These are phyloP conservation scores for Geranium brycei DNA, from an alignment of 345 rosid genomes.

Conservation along the genomic window DNA sequence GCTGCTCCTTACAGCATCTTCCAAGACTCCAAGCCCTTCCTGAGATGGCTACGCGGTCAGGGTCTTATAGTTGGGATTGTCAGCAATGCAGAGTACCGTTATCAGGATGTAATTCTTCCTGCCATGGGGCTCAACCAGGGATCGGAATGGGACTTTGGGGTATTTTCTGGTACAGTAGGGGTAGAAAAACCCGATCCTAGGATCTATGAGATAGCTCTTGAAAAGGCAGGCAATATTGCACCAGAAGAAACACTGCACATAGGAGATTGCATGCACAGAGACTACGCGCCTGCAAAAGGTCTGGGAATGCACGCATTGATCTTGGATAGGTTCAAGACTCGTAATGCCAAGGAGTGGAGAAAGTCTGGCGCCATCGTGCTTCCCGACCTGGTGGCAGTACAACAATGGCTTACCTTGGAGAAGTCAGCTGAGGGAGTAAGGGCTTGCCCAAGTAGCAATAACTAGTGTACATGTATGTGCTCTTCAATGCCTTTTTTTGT, in stretches of 20 bases:
- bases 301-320: constrained; percentile 85
- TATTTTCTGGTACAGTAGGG: constrained; percentile 86
- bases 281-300: constrained; percentile 68
- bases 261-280: constrained; percentile 89
- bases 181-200: constrained; percentile 83
- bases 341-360: constrained; percentile 71
- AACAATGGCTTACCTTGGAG: constrained; percentile 41
- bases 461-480: too few species aligned
- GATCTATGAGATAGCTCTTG: constrained; percentile 58
- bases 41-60: constrained; percentile 66
- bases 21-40: constrained; percentile 66
- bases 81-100: constrained; percentile 82
- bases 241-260: constrained; percentile 66
- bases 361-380: constrained; percentile 68
- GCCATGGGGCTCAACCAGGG: constrained; percentile 71
- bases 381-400: constrained; percentile 62
- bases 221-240: constrained; percentile 64
- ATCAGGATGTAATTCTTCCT: constrained; percentile 82
- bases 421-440: constrained; percentile 11
- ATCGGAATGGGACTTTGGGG: constrained; percentile 92
- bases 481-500: too few species aligned
- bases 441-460: too few species aligned
- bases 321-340: constrained; percentile 76
- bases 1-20: constrained; percentile 78
- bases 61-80: constrained; percentile 68